Base-by-base conservation (phyloP, 2,329 filamentous ascomycete species). In the Apiospora phragmitis region DNA sequence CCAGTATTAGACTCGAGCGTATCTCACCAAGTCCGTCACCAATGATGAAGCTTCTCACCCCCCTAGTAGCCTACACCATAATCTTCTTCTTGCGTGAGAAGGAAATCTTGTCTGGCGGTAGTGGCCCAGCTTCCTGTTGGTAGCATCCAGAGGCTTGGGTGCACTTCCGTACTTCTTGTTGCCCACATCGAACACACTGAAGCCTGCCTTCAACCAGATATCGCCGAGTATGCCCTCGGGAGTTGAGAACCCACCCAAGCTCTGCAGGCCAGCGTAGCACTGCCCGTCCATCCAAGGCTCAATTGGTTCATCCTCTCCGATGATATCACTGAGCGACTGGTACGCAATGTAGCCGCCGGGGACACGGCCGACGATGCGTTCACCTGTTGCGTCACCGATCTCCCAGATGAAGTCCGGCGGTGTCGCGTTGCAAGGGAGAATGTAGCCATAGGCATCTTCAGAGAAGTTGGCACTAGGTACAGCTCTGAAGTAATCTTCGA, bases 201-300 rank as follows among this genome's bases (percentile, higher is more conserved):
- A 94, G 73, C 93, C 85, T 70, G 88, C 88, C 88, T 96, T 96
- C 74, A 96, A 86, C 83, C 94, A 93, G 70, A 93, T 85, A 72
- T 95, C 93, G 12, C 94, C 94, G 70, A 95, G 88, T 77, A 97
- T 94, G 70, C 86, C 89, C 21, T 85, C 84, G 65, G 90, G 79
- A 73, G 91, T 85, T 1, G 78, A 77, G 67, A 84, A 75, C 32
- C 77, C 77, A 21, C 80, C 81, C 59, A 84, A 80, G 43, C 82
- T 85, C 84, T 96, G 94, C 73, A 97, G 87, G 67, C 93, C 94
- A 70, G 93, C 93, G 79, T 89, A 95, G 85, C 94, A 96, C 70
- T 79, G 49, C 24, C 67, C 69, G 7, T 51, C 21, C 12, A 51
- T 42, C 16, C 32, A 42, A 24, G 42, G 42, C 26, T 21, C 12